These are phyloP conservation scores for Hsuehochloa calcarea DNA, from an alignment of 176 grass and related monocot genomes.

Conservation along the genomic window DNA sequence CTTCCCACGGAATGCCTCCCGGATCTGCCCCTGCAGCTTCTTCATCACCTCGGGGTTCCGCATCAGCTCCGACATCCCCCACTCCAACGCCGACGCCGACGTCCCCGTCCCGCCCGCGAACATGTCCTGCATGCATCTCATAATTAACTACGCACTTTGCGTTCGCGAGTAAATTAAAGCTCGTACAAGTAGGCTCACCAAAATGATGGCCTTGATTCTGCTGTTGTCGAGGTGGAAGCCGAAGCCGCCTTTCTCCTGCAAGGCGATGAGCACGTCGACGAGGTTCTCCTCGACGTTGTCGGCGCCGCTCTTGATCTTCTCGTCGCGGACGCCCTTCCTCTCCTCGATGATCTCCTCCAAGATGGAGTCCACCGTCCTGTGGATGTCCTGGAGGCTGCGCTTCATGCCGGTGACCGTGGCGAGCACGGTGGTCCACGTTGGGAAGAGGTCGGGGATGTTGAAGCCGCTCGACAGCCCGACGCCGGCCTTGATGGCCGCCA, in stretches of 20 bases:
- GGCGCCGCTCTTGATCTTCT: conserved; percentile 11
- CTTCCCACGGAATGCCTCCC: conserved; percentile 27
- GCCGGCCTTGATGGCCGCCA: conserved; percentile 39
- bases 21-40: conserved; percentile 58
- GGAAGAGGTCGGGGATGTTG: conserved; percentile 43
- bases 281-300: conserved; percentile 47
- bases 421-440: conserved; percentile 30
- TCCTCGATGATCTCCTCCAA: conserved; percentile 42
- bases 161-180: neutral
- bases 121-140: conserved; percentile 38
- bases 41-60: conserved; percentile 46
- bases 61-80: conserved; percentile 80
- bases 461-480: conserved; percentile 38
- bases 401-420: conserved; percentile 41
- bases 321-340: conserved; percentile 6
- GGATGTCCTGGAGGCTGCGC: conserved; percentile 29
- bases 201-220: conserved; percentile 56
- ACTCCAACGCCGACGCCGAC: conserved; percentile 45
- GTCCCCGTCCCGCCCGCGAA: conserved; percentile 56
- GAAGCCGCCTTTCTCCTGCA: conserved; percentile 43
- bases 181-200: conserved; percentile 8
- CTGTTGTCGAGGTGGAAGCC: conserved; percentile 39
- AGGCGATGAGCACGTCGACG: conserved; percentile 49
- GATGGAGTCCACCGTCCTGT: conserved; percentile 39
- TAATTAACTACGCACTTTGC: neutral